Evolutionary conservation across 2,329 filamentous ascomycete genomes (phyloP).

Genomic region (Phialophora expanda): DNA sequence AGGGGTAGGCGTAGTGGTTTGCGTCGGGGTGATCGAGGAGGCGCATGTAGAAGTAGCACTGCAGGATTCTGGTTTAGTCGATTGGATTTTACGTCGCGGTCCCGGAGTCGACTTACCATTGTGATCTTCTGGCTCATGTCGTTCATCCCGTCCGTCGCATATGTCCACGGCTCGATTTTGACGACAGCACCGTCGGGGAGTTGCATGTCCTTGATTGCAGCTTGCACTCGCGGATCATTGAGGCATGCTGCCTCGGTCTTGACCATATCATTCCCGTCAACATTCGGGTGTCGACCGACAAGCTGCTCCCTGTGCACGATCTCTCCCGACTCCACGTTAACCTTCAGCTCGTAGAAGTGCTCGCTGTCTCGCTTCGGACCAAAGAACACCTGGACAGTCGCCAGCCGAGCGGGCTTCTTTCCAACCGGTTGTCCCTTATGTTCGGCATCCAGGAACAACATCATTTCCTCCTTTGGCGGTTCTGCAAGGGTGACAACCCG

Average conservation of each 20-base stretch:
- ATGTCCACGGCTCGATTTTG: slow-evolving; percentile 62
- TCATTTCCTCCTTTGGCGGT: slow-evolving; percentile 56
- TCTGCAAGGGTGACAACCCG: slow-evolving; percentile 59
- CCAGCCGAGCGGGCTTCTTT: slow-evolving; percentile 45
- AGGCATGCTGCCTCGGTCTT: slow-evolving; percentile 56
- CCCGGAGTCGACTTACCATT: slow-evolving; percentile 49
- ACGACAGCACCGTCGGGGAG: slow-evolving; percentile 54
- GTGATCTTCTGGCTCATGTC: slow-evolving; percentile 56
- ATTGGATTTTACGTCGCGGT: background rate
- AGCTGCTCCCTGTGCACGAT: slow-evolving; percentile 44
- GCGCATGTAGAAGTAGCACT: slow-evolving; percentile 50
- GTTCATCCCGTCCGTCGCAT: slow-evolving; percentile 60
- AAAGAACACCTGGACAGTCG: slow-evolving; percentile 47
- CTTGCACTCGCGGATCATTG: slow-evolving; percentile 51
- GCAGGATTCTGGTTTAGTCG: background rate
- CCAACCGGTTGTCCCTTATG: slow-evolving; percentile 32
- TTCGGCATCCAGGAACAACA: slow-evolving; percentile 54
- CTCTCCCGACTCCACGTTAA: slow-evolving; percentile 38
- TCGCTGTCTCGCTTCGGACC: slow-evolving; percentile 41
- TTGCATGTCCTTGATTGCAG: slow-evolving; percentile 50
- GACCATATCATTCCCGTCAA: slow-evolving; percentile 57
- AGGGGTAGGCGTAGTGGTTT: slow-evolving; percentile 64
- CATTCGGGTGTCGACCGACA: slow-evolving; percentile 54
- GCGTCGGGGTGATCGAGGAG: slow-evolving; percentile 53
- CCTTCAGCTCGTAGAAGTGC: slow-evolving; percentile 46